Percentiles rank a stretch among this genome's conserved stretches.
Evolutionary conservation across 2,329 filamentous ascomycete species (phyloP).

Genomic region (Penicillium sp.): DNA sequence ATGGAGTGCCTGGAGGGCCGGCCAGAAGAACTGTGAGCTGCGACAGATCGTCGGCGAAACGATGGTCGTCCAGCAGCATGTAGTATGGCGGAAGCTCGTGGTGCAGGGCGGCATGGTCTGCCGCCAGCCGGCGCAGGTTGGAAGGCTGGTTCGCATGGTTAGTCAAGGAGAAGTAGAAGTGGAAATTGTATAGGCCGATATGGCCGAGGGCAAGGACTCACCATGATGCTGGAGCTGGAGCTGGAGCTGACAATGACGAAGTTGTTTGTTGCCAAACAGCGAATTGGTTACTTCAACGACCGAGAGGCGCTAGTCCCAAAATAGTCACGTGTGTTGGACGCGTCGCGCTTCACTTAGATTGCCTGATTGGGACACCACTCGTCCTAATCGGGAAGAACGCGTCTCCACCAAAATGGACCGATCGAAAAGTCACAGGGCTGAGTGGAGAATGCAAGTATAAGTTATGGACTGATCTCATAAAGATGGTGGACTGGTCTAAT

Average conservation of each 20-base stretch:
- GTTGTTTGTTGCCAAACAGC: conserved; percentile 11
- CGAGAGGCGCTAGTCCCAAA: conserved; percentile 25
- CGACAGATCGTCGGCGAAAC: conserved; percentile 57
- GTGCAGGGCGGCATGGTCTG: conserved; percentile 63
- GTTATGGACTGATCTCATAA: too few species aligned
- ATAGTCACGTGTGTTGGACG: conserved; percentile 21
- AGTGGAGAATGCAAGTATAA: too few species aligned
- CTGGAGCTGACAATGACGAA: background rate
- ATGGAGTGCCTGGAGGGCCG: conserved; percentile 64
- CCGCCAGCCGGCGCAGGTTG: conserved; percentile 61
- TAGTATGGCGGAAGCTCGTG: conserved; percentile 64
- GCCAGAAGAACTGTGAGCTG: conserved; percentile 62
- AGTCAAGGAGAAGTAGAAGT: background rate
- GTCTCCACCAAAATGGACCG: too few species aligned
- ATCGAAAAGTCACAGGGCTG: background rate
- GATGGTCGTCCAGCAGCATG: conserved; percentile 53
- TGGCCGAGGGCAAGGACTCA: conserved; percentile 12
- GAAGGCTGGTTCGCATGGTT: conserved; percentile 33
- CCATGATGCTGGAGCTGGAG: conserved; percentile 26
- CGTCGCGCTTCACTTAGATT: conserved; percentile 24
- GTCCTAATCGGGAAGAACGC: too few species aligned
- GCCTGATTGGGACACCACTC: conserved; percentile 17
- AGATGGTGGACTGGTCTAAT: too few species aligned
- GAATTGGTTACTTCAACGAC: conserved; percentile 28
- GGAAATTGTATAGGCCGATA: background rate